Evolutionary conservation across 139 green algal genomes (phyloP).

Genomic region (Coelastrella sp.): DNA sequence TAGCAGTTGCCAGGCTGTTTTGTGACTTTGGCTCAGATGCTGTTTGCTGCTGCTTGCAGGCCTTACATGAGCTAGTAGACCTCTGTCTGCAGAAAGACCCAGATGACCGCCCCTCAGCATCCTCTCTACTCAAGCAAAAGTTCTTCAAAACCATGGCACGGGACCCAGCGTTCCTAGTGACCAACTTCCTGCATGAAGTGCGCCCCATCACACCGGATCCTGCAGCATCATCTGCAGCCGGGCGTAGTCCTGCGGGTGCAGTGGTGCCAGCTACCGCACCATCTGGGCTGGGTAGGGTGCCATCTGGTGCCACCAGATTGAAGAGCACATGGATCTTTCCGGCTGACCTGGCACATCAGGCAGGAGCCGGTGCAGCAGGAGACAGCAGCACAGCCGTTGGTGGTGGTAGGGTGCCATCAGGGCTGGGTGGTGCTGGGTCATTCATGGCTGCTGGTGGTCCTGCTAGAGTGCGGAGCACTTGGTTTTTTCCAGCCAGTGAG

Average conservation of each 20-base stretch:
- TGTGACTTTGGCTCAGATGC: neutral
- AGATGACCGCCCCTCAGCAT: neutral
- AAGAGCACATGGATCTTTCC: neutral
- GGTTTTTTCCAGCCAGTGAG: too few species aligned
- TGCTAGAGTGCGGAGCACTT: too few species aligned
- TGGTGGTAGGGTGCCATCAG: neutral
- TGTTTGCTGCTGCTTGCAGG: neutral
- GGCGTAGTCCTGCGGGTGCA: neutral
- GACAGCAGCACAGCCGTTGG: neutral
- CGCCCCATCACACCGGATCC: neutral
- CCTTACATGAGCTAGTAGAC: neutral
- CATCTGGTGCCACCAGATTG: neutral
- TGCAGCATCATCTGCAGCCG: neutral
- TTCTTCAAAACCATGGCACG: neutral
- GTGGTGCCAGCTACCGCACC: neutral
- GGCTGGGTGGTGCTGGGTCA: too few species aligned
- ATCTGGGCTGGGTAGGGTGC: neutral
- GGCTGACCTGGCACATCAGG: neutral
- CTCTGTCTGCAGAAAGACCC: neutral
- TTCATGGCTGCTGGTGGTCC: too few species aligned
- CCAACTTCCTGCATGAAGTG: neutral
- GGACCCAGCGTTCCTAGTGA: neutral
- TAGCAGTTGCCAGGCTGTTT: neutral
- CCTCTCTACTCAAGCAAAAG: neutral
- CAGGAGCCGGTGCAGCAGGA: neutral